These are phyloP conservation scores for Lyophyllum semitale DNA, from an alignment of 768 basidiomycete species.

Conservation along the genomic window DNA sequence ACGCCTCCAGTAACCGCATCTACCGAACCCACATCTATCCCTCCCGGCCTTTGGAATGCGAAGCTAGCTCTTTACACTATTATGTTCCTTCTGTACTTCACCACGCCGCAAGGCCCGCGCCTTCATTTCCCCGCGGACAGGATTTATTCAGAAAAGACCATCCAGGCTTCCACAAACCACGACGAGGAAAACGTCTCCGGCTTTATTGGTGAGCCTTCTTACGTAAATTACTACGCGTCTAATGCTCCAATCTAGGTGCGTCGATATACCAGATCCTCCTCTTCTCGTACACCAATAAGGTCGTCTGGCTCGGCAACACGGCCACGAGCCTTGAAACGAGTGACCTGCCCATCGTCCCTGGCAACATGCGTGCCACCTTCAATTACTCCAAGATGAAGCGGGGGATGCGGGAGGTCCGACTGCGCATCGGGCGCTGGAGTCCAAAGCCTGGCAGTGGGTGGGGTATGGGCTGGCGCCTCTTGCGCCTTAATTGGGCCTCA, in stretches of 20 bases:
- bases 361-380: slow-evolving; percentile 64
- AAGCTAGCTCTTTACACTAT: slow-evolving; percentile 51
- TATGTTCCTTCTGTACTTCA: slow-evolving; percentile 37
- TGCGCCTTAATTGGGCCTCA: slow-evolving; percentile 50
- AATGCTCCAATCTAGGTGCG: slow-evolving; percentile 37
- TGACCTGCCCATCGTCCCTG: slow-evolving; percentile 83
- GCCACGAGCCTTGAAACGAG: slow-evolving; percentile 79
- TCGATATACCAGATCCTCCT: slow-evolving; percentile 65
- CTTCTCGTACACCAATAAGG: slow-evolving; percentile 89
- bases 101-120: slow-evolving; percentile 75
- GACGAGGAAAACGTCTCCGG: slow-evolving; percentile 79
- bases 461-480: slow-evolving; percentile 61
- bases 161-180: slow-evolving; percentile 58
- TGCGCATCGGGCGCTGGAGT: slow-evolving; percentile 57
- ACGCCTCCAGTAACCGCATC: slow-evolving; percentile 32
- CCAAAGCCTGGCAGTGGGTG: slow-evolving; percentile 66
- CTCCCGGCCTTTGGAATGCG: slow-evolving; percentile 51
- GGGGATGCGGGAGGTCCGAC: slow-evolving; percentile 50
- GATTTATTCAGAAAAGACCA: slow-evolving; percentile 75
- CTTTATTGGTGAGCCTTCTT: slow-evolving; percentile 40
- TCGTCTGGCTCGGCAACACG: slow-evolving; percentile 81
- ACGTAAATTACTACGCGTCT: neutral
- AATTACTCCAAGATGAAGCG: slow-evolving; percentile 69
- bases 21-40: slow-evolving; percentile 17
- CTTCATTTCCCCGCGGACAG: slow-evolving; percentile 72